Percentiles rank a stretch among this genome's conserved stretches.
phyloP scores from a whole-genome alignment of 2,329 filamentous ascomycete species.

The Cladosporium sp. region DNA sequence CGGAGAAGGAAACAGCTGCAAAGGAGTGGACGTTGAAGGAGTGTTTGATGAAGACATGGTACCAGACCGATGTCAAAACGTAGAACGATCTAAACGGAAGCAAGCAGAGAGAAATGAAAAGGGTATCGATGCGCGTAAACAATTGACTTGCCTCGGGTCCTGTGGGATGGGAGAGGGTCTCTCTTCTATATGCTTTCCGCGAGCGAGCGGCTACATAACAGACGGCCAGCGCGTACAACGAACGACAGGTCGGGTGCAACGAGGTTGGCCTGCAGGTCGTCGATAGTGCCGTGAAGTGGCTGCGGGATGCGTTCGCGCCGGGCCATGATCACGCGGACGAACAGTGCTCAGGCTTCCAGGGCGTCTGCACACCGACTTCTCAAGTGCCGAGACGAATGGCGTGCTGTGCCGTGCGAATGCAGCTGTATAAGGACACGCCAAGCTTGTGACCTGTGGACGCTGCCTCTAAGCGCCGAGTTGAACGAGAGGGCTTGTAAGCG shows the following conservation, averaged over 20 bases:
- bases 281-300: conserved; percentile 21
- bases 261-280: conserved; percentile 19
- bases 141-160: conserved; percentile 23
- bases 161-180: conserved; percentile 14
- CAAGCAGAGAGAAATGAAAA: conserved; percentile 13
- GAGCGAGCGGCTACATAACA: conserved; percentile 3
- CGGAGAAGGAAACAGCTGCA: conserved; percentile 26
- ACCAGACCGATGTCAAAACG: conserved; percentile 20
- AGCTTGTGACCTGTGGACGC: conserved; percentile 19
- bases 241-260: conserved; percentile 11
- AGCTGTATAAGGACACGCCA: conserved; percentile 17
- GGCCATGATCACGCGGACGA: conserved; percentile 13
- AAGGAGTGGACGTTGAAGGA: conserved; percentile 20
- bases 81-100: not conserved
- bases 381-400: conserved; percentile 28
- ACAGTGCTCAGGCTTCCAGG: conserved; percentile 19
- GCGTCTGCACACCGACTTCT: conserved; percentile 11
- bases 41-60: conserved; percentile 23
- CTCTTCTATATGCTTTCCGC: not conserved
- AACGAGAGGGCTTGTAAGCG: conserved; percentile 10
- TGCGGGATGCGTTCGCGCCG: conserved; percentile 23
- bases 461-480: conserved; percentile 24
- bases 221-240: conserved; percentile 8
- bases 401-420: conserved; percentile 27
- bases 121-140: conserved; percentile 13